Conservation (phyloP, 495 filamentous ascomycete genomes). For the Penicillium desertorum region DNA sequence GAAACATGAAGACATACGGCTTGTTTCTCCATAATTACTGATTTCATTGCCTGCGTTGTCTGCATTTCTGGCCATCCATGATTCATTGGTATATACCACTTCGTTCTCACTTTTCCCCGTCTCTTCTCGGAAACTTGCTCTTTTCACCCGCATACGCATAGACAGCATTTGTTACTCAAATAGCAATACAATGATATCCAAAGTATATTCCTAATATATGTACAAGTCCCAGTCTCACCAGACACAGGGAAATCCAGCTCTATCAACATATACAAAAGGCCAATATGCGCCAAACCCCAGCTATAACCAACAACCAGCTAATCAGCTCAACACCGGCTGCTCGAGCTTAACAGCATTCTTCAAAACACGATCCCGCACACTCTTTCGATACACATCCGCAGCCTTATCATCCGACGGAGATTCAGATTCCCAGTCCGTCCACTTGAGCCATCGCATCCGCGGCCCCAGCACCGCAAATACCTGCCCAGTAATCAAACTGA, state of each 20-base stretch:
- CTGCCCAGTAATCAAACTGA: conserved; percentile 60
- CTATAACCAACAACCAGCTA: neutral
- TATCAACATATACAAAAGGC: conserved; percentile 10
- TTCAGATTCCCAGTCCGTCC: conserved; percentile 42
- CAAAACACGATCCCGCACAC: conserved; percentile 41
- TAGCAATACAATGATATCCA: conserved; percentile 31
- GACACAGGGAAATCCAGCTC: neutral
- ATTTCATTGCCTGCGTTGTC: neutral
- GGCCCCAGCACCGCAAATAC: conserved; percentile 65
- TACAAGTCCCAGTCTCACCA: conserved; percentile 6
- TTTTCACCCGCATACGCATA: neutral
- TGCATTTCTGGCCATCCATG: neutral
- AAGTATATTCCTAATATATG: conserved; percentile 5
- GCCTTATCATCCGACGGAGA: conserved; percentile 14
- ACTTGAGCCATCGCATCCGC: conserved; percentile 47
- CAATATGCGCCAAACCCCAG: neutral
- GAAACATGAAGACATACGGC: conserved; percentile 57
- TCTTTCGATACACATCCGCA: conserved; percentile 36
- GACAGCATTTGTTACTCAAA: conserved; percentile 14
- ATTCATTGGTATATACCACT: neutral
- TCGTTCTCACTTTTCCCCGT: neutral
- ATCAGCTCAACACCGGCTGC: conserved; percentile 29
- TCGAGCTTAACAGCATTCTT: conserved; percentile 44
- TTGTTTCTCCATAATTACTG: conserved; percentile 41
- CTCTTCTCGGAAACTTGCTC: neutral